phyloP scores from a whole-genome alignment of 2,329 filamentous ascomycete species.

The Exophiala phaeomuriformis region DNA sequence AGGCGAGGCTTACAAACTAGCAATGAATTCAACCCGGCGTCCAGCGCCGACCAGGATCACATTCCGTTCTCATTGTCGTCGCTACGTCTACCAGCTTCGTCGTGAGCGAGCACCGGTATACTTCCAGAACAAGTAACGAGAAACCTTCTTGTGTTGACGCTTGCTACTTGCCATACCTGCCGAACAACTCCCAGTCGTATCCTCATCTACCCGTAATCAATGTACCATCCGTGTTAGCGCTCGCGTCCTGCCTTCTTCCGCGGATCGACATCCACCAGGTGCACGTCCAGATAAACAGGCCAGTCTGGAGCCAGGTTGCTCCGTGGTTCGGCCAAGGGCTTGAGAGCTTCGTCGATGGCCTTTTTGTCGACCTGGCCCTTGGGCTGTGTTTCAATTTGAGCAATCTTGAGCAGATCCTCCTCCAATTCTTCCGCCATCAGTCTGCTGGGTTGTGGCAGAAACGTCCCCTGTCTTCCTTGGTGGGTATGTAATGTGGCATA shows the following conservation, averaged over 20 bases:
- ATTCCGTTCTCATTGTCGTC: not conserved
- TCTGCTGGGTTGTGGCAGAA: constrained; percentile 36
- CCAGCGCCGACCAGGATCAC: not conserved
- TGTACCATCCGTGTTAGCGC: not conserved
- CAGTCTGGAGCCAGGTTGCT: constrained; percentile 41
- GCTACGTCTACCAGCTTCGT: no score
- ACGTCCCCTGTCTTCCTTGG: constrained; percentile 35
- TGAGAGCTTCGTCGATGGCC: constrained; percentile 33
- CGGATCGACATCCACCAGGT: constrained; percentile 34
- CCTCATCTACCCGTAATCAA: not conserved
- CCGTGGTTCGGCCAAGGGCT: constrained; percentile 20
- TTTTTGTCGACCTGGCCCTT: constrained; percentile 37
- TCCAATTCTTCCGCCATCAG: constrained; percentile 43
- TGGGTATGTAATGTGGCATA: constrained; percentile 43
- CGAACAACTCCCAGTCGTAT: no score
- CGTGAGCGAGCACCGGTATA: no score
- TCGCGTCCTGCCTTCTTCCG: constrained; percentile 13
- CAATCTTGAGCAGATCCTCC: constrained; percentile 39
- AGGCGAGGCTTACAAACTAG: not conserved
- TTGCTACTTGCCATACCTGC: no score
- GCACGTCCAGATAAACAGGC: constrained; percentile 38
- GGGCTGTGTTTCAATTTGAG: constrained; percentile 35
- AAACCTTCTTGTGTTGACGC: no score
- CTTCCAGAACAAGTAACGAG: no score
- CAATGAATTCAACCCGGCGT: not conserved